Conservation (phyloP, 1,284 basidiomycete genomes). For the Ceratorhiza oryzae-sativae region DNA sequence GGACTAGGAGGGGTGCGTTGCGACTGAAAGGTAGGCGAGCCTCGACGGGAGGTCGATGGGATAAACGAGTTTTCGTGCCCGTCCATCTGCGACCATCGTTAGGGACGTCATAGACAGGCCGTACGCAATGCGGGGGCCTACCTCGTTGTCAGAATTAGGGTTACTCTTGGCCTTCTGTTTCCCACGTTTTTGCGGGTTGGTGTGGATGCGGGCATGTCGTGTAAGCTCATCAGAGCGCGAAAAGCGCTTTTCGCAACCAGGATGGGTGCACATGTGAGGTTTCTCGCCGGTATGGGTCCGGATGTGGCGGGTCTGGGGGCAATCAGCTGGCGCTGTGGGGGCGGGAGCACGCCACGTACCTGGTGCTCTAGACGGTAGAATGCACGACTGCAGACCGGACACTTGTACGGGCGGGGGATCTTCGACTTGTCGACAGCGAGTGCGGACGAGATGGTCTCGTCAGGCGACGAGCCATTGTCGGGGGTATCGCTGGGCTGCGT, state of each 20-base stretch:
- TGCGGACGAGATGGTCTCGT: slow-evolving; percentile 21
- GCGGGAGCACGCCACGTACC: slow-evolving; percentile 57
- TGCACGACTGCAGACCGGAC: slow-evolving; percentile 88
- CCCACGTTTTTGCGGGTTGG: slow-evolving; percentile 43
- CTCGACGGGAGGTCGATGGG: slow-evolving; percentile 14
- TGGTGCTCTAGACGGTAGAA: slow-evolving; percentile 94
- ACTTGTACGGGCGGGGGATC: slow-evolving; percentile 88
- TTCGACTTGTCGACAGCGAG: slow-evolving; percentile 54
- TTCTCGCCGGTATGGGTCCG: slow-evolving; percentile 99
- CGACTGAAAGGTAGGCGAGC: slow-evolving; percentile 30
- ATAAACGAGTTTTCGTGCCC: slow-evolving; percentile 12
- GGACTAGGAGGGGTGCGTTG: slow-evolving; percentile 37
- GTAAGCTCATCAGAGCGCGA: slow-evolving; percentile 97
- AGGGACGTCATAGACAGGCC: not conserved
- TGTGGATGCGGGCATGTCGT: slow-evolving; percentile 93
- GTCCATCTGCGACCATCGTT: slow-evolving; percentile 3
- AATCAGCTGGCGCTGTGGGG: slow-evolving; percentile 43
- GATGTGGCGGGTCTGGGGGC: slow-evolving; percentile 89
- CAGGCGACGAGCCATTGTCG: slow-evolving; percentile 16
- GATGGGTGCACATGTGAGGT: slow-evolving; percentile 91
- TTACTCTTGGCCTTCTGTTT: slow-evolving; percentile 43
- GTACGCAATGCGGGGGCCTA: slow-evolving; percentile 7
- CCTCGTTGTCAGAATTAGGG: slow-evolving; percentile 42
- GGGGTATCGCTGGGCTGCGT: not conserved
- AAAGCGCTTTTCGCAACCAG: slow-evolving; percentile 98